Conservation (phyloP, 108 stramenopile genomes). For the Discostella pseudostelligera region DNA sequence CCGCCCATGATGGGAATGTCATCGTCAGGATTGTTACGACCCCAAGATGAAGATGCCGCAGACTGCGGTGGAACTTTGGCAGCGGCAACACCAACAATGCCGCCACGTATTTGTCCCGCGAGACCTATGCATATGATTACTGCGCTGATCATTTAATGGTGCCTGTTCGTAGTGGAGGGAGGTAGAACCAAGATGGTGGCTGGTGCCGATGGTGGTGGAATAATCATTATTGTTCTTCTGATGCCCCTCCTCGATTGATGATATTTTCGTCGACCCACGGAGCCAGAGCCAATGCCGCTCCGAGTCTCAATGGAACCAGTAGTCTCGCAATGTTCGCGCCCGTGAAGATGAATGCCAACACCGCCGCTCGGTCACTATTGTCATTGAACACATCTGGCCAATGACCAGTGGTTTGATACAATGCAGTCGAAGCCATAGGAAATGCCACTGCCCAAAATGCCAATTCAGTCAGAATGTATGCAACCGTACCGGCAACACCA, state of each 20-base stretch:
- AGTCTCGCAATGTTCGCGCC: conserved; percentile 84
- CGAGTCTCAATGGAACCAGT: conserved; percentile 84
- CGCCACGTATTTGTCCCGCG: background rate
- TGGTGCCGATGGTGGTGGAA: no score
- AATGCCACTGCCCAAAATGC: conserved; percentile 90
- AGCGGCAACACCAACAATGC: background rate
- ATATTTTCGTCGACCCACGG: conserved; percentile 91
- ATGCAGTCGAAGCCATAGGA: conserved; percentile 74
- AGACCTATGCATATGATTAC: conserved; percentile 3
- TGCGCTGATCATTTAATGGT: background rate
- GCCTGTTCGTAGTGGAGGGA: background rate
- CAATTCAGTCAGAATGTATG: conserved; percentile 87
- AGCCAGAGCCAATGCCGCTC: conserved; percentile 87
- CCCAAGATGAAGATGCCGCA: conserved; percentile 13
- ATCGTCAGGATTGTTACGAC: conserved; percentile 8
- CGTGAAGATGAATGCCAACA: conserved; percentile 79
- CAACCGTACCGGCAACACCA: conserved; percentile 81
- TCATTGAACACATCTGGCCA: conserved; percentile 89
- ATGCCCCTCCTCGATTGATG: conserved; percentile 42
- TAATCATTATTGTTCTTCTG: conserved; percentile 18
- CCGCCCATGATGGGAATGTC: conserved; percentile 38
- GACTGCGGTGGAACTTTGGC: conserved; percentile 10
- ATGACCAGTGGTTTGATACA: conserved; percentile 82
- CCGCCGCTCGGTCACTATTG: conserved; percentile 71
- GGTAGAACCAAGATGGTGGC: no score